Base-by-base conservation (phyloP, 768 basidiomycete genomes). In the Amanita exitialis region DNA sequence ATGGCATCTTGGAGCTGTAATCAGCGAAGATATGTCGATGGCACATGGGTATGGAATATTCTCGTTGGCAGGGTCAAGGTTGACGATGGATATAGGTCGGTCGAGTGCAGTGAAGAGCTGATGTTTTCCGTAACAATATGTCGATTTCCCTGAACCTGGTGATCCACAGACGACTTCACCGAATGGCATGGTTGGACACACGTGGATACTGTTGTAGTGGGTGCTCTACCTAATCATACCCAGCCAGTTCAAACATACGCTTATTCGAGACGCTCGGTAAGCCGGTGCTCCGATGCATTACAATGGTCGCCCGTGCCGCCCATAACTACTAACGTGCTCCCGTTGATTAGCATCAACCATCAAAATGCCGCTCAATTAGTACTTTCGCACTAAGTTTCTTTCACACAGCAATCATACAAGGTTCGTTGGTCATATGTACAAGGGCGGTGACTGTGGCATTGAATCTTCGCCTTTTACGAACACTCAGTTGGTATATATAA, bases 1-100 rank as follows among this genome's bases (percentile, higher is more conserved):
- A 97, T 96, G 15, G 80, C 91, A 58, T 91, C 86, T 44, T 84
- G 71, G 34, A 98, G 79, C 0, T n/a, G 86, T 91, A 63, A 99
- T 88, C 49, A 98, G 78, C 0, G 80, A 79, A 0, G 86, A 74
- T 46, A 98, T 86, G 62, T 88, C 82, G 62, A 99, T 72, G 0
- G 87, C 81, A 62, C 91, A 95, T 25, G 92, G 92, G 66, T 98
- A 99, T 20, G 91, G 84, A 25, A 94, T 84, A 52, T 76, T 71
- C 51, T 89, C 83, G 61, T 95, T 93, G 18, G 96, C 96, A 0
- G 96, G 95, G 63, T 99, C 96, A 50, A 99, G 79, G 69, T 98
- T 99, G 53, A 98, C 84, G 55, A 98, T 75, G 32, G 89, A 79
- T 39, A 97, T 83, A 2, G 92, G 91, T 0, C 95, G 80, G 23